Conservation (phyloP, 345 rosid genomes). For the Lepidium aucheri region DNA sequence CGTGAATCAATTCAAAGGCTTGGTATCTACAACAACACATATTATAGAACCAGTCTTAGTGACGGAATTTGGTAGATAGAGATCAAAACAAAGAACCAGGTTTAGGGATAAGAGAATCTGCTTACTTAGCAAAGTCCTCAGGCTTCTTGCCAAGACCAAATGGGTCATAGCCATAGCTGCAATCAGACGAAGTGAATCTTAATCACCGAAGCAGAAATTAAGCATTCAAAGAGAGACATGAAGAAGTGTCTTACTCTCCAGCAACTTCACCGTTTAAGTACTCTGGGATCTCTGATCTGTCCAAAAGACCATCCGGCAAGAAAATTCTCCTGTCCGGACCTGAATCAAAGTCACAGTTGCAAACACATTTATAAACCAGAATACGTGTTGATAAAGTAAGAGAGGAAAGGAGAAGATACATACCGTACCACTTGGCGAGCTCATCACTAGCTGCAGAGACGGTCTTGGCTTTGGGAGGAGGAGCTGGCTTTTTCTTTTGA, state of each 20-base stretch:
- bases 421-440: conserved; percentile 99
- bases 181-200: conserved; percentile 1
- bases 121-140: conserved; percentile 82
- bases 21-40: conserved; percentile 50
- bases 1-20: conserved; percentile 88
- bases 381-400: background rate
- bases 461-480: conserved; percentile 47
- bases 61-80: background rate
- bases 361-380: conserved; percentile 1
- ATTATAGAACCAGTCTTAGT: conserved; percentile 3
- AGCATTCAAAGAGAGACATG: background rate
- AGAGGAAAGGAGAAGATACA: conserved; percentile 20
- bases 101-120: background rate
- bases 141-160: conserved; percentile 96
- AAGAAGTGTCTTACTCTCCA: conserved; percentile 40
- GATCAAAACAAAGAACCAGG: background rate
- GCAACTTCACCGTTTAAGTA: conserved; percentile 96
- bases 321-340: conserved; percentile 97
- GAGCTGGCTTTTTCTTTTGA: conserved; percentile 69
- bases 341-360: conserved; percentile 16
- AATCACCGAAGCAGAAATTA: background rate
- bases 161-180: conserved; percentile 96
- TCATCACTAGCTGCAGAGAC: conserved; percentile 55
- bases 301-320: conserved; percentile 92
- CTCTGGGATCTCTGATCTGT: conserved; percentile 90